A percentile compares a stretch with the other conserved stretches of the same genome.
phyloP scores from a whole-genome alignment of 805 yeast genomes.

The Monosporozyma aerobia region DNA sequence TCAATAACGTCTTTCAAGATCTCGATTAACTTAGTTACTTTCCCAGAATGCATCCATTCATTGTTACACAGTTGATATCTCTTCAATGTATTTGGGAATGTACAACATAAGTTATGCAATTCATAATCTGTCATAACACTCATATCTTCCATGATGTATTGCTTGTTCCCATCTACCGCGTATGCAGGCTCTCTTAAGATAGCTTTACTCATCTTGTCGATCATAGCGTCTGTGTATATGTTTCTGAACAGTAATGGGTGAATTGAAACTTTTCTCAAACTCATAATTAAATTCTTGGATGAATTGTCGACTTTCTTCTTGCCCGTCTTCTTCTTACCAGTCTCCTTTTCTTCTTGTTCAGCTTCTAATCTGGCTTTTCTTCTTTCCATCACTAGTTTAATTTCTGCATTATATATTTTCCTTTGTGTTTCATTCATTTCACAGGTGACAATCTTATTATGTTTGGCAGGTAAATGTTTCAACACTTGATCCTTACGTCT shows the following conservation, averaged over 20 bases:
- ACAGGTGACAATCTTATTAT: constrained; percentile 56
- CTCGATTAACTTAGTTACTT: constrained; percentile 47
- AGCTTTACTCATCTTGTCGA: constrained; percentile 61
- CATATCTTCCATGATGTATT: constrained; percentile 88
- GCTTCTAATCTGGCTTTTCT: constrained; percentile 6
- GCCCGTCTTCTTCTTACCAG: constrained; percentile 22
- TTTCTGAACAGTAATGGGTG: constrained; percentile 83
- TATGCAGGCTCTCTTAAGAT: constrained; percentile 80
- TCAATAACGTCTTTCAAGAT: constrained; percentile 48
- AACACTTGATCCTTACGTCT: constrained; percentile 88
- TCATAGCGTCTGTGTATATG: constrained; percentile 44
- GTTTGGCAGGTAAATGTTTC: constrained; percentile 76
- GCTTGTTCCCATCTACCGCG: constrained; percentile 56
- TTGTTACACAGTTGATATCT: constrained; percentile 44
- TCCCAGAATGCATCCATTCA: constrained; percentile 63
- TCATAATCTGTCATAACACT: constrained; percentile 89
- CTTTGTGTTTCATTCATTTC: constrained; percentile 47
- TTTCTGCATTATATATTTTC: constrained; percentile 51
- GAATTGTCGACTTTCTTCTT: constrained; percentile 18
- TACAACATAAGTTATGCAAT: constrained; percentile 61
- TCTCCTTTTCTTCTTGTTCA: constrained; percentile 12
- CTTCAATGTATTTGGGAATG: constrained; percentile 59
- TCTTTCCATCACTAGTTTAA: constrained; percentile 35
- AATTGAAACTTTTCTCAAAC: constrained; percentile 80
- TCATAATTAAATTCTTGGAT: constrained; percentile 69